Evolutionary conservation across 148 eudicot species (phyloP), one percentile per base, ranked within the genome.

Genomic region (Amaranthus hypochondriacus): DNA sequence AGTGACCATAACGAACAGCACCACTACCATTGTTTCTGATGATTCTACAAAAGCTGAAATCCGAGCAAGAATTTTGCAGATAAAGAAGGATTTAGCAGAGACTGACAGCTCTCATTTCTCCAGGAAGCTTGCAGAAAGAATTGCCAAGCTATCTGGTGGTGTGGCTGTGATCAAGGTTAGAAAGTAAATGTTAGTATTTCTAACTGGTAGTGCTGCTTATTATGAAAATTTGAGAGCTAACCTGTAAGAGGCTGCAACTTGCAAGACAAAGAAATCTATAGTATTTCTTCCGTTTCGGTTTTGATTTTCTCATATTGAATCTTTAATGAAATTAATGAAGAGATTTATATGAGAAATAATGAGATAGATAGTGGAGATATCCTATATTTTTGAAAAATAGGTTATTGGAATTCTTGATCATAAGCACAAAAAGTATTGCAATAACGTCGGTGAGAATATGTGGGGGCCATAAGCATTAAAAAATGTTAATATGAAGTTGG

Each of bases 71-170:
- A 82, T 95, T 76, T 79, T 72, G 78, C 93, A 95, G 86, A 87
- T 94, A 76, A 94, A 94, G 87, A 94, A 88, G 84, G 97, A 91
- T 86, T 87, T 94, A 76, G 85, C 90, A 51, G 89, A 86, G 76
- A 81, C 91, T 64, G 93, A 90, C 72, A 89, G 73, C 71, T 63
- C 83, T 77, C 73, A 73, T 75, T 46, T 90, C 71, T 78, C 85
- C 61, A 66, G 81, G 77, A 90, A 87, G 86, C 96, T 95, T 55
- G 76, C 89, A 5, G 87, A 90, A 81, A 87, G 98, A 78, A 88
- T 95, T 48, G 98, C 98, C 62, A 95, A 87, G 79, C 97, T 95
- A 49, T 84, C 84, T 80, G 96, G 96, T 72, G 98, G 98, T 12
- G 96, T 92, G 73, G 91, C 96, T 66, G 82, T 92, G 60, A 86